These are phyloP conservation scores for Penicillium digitatum DNA, from an alignment of 2,329 filamentous ascomycete genomes.

Conservation along the genomic window DNA sequence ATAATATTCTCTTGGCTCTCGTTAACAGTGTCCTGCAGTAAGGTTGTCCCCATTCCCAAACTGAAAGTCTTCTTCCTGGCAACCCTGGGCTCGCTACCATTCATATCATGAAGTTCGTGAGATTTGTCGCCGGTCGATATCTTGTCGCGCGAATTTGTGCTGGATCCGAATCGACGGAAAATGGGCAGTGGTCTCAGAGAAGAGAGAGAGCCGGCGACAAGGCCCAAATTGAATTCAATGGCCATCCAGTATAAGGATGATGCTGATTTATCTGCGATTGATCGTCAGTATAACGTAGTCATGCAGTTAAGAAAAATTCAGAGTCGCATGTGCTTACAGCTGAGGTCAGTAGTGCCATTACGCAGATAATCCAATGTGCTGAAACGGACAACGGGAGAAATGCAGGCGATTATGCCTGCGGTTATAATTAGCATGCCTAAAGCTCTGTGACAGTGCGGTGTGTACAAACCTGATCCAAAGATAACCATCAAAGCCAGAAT, in stretches of 20 bases:
- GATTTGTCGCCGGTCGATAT: neutral
- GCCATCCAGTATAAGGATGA: constrained; percentile 22
- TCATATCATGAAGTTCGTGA: neutral
- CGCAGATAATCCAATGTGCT: constrained; percentile 15
- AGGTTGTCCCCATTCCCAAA: constrained; percentile 1
- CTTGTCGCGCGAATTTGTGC: neutral
- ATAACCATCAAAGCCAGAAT: constrained; percentile 8
- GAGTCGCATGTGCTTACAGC: constrained; percentile 11
- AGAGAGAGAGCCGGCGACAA: constrained; percentile 19
- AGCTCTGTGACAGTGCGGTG: neutral
- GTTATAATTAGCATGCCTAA: neutral
- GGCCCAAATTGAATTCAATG: constrained; percentile 21
- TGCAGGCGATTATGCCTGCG: constrained; percentile 17
- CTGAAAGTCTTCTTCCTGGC: neutral
- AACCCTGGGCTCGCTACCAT: neutral
- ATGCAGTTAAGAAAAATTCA: neutral
- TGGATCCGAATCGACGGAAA: constrained; percentile 9
- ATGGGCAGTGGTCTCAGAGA: constrained; percentile 9
- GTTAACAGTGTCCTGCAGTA: constrained; percentile 2
- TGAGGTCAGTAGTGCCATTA: constrained; percentile 14
- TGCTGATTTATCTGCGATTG: constrained; percentile 10
- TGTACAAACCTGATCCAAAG: constrained; percentile 8
- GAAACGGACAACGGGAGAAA: constrained; percentile 19
- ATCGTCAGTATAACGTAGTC: neutral
- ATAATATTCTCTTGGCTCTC: constrained; percentile 5